Evolutionary conservation across 1,284 basidiomycete species (phyloP).

Genomic region (Cutaneotrichosporon cutaneum): DNA sequence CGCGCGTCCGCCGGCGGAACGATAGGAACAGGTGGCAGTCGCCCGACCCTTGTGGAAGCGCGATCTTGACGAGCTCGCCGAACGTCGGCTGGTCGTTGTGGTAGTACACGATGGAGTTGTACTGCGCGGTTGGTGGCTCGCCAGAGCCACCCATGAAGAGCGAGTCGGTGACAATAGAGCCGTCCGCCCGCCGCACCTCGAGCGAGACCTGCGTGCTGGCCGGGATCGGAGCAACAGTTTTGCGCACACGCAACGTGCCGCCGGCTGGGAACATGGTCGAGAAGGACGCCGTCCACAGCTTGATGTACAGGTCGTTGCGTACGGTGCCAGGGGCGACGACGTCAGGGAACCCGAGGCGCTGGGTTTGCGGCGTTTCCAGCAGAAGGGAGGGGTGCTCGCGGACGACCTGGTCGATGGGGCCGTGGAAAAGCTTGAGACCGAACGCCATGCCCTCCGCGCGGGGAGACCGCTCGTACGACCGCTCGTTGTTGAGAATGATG

Average conservation of each 20-base stretch:
- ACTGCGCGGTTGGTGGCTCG: conserved; percentile 74
- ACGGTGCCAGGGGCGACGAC: conserved; percentile 89
- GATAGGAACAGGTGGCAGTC: conserved; percentile 93
- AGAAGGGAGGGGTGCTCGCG: conserved; percentile 85
- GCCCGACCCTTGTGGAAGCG: conserved; percentile 66
- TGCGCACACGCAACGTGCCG: conserved; percentile 46
- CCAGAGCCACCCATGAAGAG: conserved; percentile 82
- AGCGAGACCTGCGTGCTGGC: conserved; percentile 83
- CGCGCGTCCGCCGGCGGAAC: conserved; percentile 61
- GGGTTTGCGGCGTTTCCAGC: conserved; percentile 74
- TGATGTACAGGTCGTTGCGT: conserved; percentile 94
- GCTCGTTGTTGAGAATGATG: conserved; percentile 75
- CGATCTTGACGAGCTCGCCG: conserved; percentile 88
- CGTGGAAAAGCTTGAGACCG: conserved; percentile 86
- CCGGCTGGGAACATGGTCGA: conserved; percentile 53
- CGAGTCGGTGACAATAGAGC: conserved; percentile 65
- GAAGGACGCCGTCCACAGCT: conserved; percentile 87
- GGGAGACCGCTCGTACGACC: conserved; percentile 79
- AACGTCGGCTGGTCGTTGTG: conserved; percentile 83
- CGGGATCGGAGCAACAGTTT: conserved; percentile 31
- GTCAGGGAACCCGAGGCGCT: conserved; percentile 93
- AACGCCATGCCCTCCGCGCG: conserved; percentile 81
- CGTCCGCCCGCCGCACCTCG: conserved; percentile 78
- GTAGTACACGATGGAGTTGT: conserved; percentile 85
- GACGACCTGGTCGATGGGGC: conserved; percentile 70